Evolutionary conservation across 2,329 filamentous ascomycete genomes (phyloP), one percentile per base, ranked within the genome.

Genomic region (Aspergillus cejpii): DNA sequence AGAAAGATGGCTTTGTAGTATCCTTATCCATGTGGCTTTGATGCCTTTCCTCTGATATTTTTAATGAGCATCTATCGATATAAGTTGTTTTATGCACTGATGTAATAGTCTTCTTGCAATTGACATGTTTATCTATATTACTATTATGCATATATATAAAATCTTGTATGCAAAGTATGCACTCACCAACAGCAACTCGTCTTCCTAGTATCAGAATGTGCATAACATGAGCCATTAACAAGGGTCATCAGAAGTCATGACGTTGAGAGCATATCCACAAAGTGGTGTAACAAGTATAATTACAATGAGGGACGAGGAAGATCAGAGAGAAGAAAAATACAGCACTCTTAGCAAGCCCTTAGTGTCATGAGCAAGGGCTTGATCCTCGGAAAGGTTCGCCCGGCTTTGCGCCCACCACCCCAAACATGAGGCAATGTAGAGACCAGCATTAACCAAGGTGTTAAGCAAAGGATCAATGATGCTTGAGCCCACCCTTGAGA

Each of bases 41-140:
- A 24, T 24, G 23, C 5, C 4, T 8, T 24, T 24, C 5, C 23
- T 24, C 8, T 24, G 23, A 24, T 24, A 8, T n/a, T n/a, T 24
- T 24, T 24, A 24, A 24, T 24, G 23, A 24, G n/a, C n/a, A n/a
- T n/a, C n/a, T n/a, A n/a, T n/a, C n/a, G n/a, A n/a, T n/a, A n/a
- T n/a, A n/a, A n/a, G n/a, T n/a, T n/a, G n/a, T n/a, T n/a, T n/a
- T n/a, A n/a, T n/a, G n/a, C n/a, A n/a, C n/a, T n/a, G n/a, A n/a
- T n/a, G n/a, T n/a, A n/a, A n/a, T n/a, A n/a, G n/a, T n/a, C n/a
- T n/a, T n/a, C n/a, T n/a, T n/a, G n/a, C n/a, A n/a, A n/a, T n/a
- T n/a, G n/a, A n/a, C n/a, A n/a, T n/a, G n/a, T n/a, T n/a, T 51
- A 51, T 47, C 23, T 28, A 43, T 40, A 51, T 51, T 50, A 53